Conservation (phyloP, 495 filamentous ascomycete species). For the Talaromyces thailandensis region DNA sequence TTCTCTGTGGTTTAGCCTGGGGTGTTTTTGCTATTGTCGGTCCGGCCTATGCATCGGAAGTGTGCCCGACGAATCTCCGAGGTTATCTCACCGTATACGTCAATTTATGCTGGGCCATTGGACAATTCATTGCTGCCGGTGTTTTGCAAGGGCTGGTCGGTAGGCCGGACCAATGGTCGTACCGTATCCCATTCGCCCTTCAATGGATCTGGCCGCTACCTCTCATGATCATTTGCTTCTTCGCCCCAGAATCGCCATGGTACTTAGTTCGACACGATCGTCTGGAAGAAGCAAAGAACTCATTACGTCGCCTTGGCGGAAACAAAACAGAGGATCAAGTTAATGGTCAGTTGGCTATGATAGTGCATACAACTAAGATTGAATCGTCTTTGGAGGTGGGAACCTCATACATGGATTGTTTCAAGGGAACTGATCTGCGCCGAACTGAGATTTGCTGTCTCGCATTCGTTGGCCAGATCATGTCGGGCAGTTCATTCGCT, state of each 20-base stretch:
- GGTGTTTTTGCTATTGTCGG: conserved; percentile 47
- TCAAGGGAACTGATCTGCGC: conserved; percentile 31
- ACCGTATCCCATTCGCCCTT: conserved; percentile 20
- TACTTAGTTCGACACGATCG: conserved; percentile 37
- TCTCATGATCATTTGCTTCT: conserved; percentile 22
- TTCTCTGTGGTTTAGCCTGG: conserved; percentile 41
- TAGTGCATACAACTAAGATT: conserved; percentile 51
- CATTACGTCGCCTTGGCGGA: conserved; percentile 30
- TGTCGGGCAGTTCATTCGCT: conserved; percentile 22
- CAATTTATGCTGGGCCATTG: conserved; percentile 27
- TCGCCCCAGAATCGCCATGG: conserved; percentile 40
- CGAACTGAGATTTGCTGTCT: conserved; percentile 35
- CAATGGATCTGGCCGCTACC: conserved; percentile 55
- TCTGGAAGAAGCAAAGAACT: conserved; percentile 31
- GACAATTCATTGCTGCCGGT: conserved; percentile 26
- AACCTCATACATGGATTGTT: conserved; percentile 30
- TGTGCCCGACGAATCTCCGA: conserved; percentile 26
- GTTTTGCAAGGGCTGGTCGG: conserved; percentile 25
- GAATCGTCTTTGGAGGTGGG: conserved; percentile 48
- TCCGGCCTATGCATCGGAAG: conserved; percentile 50
- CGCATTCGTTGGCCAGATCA: conserved; percentile 36
- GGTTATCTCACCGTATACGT: conserved; percentile 27
- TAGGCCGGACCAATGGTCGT: conserved; percentile 22
- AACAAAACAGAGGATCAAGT: conserved; percentile 41
- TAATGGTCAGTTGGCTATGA: conserved; percentile 43